phyloP scores from a whole-genome alignment of 2,329 filamentous ascomycete genomes.

The Beauveria sp. region DNA sequence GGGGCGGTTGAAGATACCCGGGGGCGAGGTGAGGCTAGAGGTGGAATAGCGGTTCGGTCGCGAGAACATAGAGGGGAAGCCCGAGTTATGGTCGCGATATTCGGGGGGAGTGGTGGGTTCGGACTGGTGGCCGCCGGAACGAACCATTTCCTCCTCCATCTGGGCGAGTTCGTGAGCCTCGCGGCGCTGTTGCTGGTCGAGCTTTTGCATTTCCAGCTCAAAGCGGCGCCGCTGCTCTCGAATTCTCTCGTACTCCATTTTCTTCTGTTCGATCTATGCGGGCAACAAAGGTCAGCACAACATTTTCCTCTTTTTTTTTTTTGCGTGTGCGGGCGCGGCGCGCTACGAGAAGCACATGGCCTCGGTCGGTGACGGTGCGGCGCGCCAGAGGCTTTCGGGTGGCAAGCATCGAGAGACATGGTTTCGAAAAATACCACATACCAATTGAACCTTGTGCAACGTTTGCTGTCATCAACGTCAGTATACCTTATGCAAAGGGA shows the following conservation, averaged over 20 bases:
- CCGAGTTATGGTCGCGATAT: slow-evolving; percentile 63
- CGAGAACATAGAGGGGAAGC: slow-evolving; percentile 73
- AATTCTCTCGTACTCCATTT: slow-evolving; percentile 83
- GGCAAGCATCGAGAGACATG: background rate
- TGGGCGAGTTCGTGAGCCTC: slow-evolving; percentile 79
- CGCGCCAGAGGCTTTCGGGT: background rate
- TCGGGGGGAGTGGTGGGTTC: slow-evolving; percentile 96
- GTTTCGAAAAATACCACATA: slow-evolving; percentile 38
- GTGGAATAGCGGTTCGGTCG: slow-evolving; percentile 83
- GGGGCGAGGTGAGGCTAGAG: slow-evolving; percentile 77
- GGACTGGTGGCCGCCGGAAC: slow-evolving; percentile 68
- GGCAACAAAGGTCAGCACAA: slow-evolving; percentile 26
- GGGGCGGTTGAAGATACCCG: slow-evolving; percentile 64
- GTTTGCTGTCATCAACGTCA: slow-evolving; percentile 33
- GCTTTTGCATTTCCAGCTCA: slow-evolving; percentile 83
- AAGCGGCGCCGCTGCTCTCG: slow-evolving; percentile 83
- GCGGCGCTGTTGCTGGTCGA: slow-evolving; percentile 76
- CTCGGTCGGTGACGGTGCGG: background rate
- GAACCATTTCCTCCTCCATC: slow-evolving; percentile 70
- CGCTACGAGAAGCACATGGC: background rate
- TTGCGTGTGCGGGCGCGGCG: background rate
- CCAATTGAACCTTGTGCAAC: slow-evolving; percentile 68
- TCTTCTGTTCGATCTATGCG: slow-evolving; percentile 82
- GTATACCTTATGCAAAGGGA: background rate
- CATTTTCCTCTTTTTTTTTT: background rate